Base-by-base conservation (phyloP, 139 green algal species). In the Tetradesmus obliquus region DNA sequence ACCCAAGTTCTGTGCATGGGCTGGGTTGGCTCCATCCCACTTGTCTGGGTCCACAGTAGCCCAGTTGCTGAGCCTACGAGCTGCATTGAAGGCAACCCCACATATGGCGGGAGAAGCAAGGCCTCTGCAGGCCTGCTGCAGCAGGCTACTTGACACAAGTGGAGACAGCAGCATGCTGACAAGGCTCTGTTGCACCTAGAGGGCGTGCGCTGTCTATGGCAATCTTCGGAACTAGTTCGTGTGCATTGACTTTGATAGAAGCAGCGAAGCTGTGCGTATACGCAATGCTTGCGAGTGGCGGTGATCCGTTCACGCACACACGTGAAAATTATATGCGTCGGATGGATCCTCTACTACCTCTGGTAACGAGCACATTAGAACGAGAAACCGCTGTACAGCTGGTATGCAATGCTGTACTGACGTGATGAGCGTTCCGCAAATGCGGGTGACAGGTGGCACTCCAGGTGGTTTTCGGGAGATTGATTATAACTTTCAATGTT, bases 1-100 rank as follows among this genome's bases (percentile, higher is more conserved):
- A 97, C 96, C 96, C 51, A 98, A 82, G 81, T 98, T 98, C 55
- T 89, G 92, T 12, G 93, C 93, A 1, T 86, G 24, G 22, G 92
- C 96, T 8, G 96, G 96, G 17, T 94, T 92, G 7, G 87, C 81
- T 0, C 86, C 94, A 45, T 91, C 95, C 55, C 97, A 90, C 12
- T 82, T 88, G 2, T 88, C 86, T 10, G 95, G 95, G 60, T 98
- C 95, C 2, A 97, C 90, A 1, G 94, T 96, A 0, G 94, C 93
- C 96, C 96, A 98, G 72, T 62, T 92, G 10, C 19, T 62, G 2
- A 90, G 15, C 66, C 24, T 51, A 51, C 85, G 19, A 3, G 24
- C 24, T 82, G 76, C 76, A 22, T 9, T 17, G 76, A 51, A 82
- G 5, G 76, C 76, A 17, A 53, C n/a, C 3, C n/a, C 76, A 53